Evolutionary conservation across 2,329 filamentous ascomycete genomes (phyloP), one percentile per base, ranked within the genome.

Genomic region (Leptosphaerulina australis): DNA sequence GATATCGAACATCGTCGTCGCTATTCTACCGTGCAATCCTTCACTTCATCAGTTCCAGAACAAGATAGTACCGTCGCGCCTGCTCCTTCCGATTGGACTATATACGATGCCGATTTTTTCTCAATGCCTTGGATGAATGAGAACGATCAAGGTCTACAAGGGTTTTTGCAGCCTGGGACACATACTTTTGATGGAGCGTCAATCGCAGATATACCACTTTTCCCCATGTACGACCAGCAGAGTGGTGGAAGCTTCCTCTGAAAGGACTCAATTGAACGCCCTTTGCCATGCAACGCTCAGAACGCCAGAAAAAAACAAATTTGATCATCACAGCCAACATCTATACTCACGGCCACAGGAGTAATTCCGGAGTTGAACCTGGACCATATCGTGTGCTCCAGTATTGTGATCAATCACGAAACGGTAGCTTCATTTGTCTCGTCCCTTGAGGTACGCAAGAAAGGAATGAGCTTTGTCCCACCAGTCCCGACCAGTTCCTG

Each of bases 401-500:
- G n/a, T n/a, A 28, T 28, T 8, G 3, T 14, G 12, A 15, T 15
- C 10, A 9, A 31, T 46, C 26, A 51, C 4, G 48, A 44, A 11
- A 68, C 56, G 29, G 70, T 71, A 7, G 76, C 68, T 50, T 73
- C 72, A 38, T 70, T 75, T 2, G 80, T 82, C 53, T 80, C 77
- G 55, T 82, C 78, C 46, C 80, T 70, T 5, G 79, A 80, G 38
- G 78, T 74, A 52, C 78, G 78, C 48, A 83, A 57, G 52, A 83
- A 83, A 0, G 80, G 78, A 44, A 82, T 80, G 51, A 82, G 60
- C 50, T 74, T 76, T 0, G 80, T 82, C 0, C 79, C 79, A n/a
- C 79, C 79, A 0, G 79, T 82, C 0, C 79, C 79, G 35, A 73
- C 68, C 30, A 81, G 58, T 9, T 76, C 74, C 35, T 70, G 68